Conservation (phyloP, 2,329 filamentous ascomycete genomes). For the Fusarium keratoplasticum region DNA sequence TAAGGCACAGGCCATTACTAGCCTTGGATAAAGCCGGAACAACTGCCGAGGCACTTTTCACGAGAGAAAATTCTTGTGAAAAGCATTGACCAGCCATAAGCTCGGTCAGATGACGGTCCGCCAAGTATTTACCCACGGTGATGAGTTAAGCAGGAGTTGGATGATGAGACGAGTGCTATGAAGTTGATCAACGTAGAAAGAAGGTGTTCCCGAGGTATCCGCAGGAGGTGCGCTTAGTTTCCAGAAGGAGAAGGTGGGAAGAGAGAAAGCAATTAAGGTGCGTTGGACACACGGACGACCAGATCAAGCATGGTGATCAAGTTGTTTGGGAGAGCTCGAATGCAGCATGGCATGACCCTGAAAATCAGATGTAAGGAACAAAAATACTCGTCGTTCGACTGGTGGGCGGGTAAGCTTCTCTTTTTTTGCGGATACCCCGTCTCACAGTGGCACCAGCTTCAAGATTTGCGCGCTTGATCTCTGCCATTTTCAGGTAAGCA, state of each 20-base stretch:
- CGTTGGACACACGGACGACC: not conserved
- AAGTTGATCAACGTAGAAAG: not conserved
- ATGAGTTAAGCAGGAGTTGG: not conserved
- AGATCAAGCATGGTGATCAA: not conserved
- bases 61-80: not conserved
- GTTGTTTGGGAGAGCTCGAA: not conserved
- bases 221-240: not conserved
- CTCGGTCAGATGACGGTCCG: not conserved
- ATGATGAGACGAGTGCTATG: not conserved
- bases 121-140: not conserved
- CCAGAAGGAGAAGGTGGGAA: not conserved
- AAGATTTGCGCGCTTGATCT: not conserved
- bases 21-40: not conserved
- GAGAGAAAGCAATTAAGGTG: not conserved
- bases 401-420: not conserved
- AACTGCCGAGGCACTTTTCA: not conserved
- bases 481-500: not conserved
- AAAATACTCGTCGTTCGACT: not conserved
- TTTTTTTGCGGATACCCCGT: not conserved
- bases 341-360: not conserved
- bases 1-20: not conserved
- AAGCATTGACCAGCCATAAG: not conserved
- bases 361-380: not conserved
- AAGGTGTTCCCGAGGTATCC: not conserved
- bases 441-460: not conserved